phyloP scores from a whole-genome alignment of 1,284 basidiomycete genomes.

The Quambalaria eucalypti region DNA sequence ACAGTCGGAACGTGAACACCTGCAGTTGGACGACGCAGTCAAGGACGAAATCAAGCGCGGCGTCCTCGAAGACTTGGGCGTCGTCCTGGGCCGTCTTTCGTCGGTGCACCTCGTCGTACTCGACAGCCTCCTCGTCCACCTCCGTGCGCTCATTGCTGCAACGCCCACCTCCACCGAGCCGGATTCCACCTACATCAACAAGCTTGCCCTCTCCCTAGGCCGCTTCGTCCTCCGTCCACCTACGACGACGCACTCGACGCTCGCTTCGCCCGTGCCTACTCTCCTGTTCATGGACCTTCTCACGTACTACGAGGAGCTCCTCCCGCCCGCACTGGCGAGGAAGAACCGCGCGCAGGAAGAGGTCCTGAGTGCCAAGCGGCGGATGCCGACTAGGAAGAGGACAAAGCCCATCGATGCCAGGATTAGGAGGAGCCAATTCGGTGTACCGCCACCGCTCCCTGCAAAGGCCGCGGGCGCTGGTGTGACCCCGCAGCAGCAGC shows the following conservation, averaged over 20 bases:
- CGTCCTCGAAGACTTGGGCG: slow-evolving; percentile 59
- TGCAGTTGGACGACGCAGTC: slow-evolving; percentile 71
- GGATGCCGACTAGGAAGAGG: slow-evolving; percentile 69
- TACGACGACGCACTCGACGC: slow-evolving; percentile 72
- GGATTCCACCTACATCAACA: slow-evolving; percentile 69
- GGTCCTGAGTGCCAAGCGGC: slow-evolving; percentile 47
- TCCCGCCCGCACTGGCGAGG: slow-evolving; percentile 69
- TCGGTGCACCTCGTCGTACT: slow-evolving; percentile 72
- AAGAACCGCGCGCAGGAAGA: slow-evolving; percentile 53
- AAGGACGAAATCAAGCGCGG: slow-evolving; percentile 57
- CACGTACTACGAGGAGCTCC: slow-evolving; percentile 63
- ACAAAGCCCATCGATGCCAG: slow-evolving; percentile 76
- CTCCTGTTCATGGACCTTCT: slow-evolving; percentile 70
- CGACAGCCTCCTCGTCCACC: slow-evolving; percentile 67
- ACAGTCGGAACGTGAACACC: slow-evolving; percentile 48
- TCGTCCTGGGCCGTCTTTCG: slow-evolving; percentile 64
- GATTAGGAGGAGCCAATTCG: slow-evolving; percentile 26
- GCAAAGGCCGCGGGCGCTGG: not conserved
- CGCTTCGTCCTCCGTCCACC: slow-evolving; percentile 72
- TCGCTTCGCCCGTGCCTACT: slow-evolving; percentile 61
- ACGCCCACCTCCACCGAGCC: slow-evolving; percentile 53
- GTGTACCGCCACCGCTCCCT: slow-evolving; percentile 37
- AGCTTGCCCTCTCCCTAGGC: slow-evolving; percentile 75
- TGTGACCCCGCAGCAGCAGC: not conserved
- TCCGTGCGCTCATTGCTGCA: slow-evolving; percentile 66